Conservation (phyloP, 257 asterid species). For the Handroanthus guayacan region DNA sequence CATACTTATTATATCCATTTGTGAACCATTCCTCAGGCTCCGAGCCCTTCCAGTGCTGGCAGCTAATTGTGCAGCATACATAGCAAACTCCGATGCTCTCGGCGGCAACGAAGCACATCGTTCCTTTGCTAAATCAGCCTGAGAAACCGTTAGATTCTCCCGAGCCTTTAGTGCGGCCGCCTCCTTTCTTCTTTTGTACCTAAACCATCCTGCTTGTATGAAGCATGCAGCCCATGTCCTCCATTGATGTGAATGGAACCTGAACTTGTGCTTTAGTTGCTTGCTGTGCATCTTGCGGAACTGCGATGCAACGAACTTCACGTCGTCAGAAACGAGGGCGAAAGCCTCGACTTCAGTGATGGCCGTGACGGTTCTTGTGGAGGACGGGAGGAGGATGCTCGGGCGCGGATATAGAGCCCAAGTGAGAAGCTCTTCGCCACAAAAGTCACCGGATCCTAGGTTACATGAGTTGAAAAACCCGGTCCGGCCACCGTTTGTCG, state of each 20-base stretch:
- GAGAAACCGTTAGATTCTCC: constrained; percentile 28
- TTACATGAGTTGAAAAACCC: constrained; percentile 66
- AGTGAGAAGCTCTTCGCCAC: constrained; percentile 74
- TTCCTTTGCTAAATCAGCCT: constrained; percentile 17
- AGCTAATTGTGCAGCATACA: constrained; percentile 50
- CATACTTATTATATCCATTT: constrained; percentile 40
- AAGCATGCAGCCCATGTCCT: constrained; percentile 83
- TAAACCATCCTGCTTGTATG: constrained; percentile 74
- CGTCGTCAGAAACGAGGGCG: constrained; percentile 60
- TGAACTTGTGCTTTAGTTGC: constrained; percentile 68
- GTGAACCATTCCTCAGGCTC: constrained; percentile 42
- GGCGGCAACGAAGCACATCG: constrained; percentile 53
- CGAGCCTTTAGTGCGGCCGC: constrained; percentile 44
- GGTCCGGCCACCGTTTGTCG: constrained; percentile 72
- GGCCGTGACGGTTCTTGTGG: constrained; percentile 68
- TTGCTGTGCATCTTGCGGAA: constrained; percentile 71
- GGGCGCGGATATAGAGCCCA: constrained; percentile 77
- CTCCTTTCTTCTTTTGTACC: constrained; percentile 53
- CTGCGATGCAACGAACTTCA: constrained; percentile 68
- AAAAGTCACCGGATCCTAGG: constrained; percentile 70
- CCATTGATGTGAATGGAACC: constrained; percentile 79
- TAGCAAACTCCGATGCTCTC: constrained; percentile 43
- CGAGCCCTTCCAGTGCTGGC: constrained; percentile 41
- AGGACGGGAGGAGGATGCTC: constrained; percentile 63
- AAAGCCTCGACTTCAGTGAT: constrained; percentile 74